Evolutionary conservation across 1,284 basidiomycete genomes (phyloP), one percentile per base, ranked within the genome.

Genomic region (Pisolithus thermaeus): DNA sequence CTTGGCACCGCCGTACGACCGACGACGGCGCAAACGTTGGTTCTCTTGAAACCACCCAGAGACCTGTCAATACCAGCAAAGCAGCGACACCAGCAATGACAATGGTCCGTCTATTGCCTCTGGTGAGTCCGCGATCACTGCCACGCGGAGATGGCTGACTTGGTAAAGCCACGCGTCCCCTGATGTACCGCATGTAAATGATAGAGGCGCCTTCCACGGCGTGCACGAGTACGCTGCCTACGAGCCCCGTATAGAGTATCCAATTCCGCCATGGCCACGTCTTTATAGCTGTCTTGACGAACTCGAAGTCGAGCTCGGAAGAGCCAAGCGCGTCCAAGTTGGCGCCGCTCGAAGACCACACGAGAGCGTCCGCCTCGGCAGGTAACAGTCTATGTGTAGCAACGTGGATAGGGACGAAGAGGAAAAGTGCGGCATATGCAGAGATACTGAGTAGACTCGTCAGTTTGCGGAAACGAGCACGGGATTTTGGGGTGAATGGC

Each of bases 261-360:
- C 77, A 80, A 54, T 75, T 83, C 77, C 32, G 70, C 63, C 70
- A 66, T 0, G 87, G 87, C 76, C 81, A 89, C 20, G 56, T 67
- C 6, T 74, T 69, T 42, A 90, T 64, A 0, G 78, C 83, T 4
- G 75, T 72, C 64, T 90, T 87, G 50, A 89, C 84, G 62, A 83
- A 88, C 55, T 88, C 83, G 61, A 77, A 88, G 66, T 89, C 84
- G 38, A 90, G 74, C 58, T 90, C 85, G 0, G 79, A 69, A 0
- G 87, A 86, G 25, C 83, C 79, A 18, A 89, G 70, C 6, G 74
- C 65, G 45, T 71, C 65, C 53, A 87, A 80, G 11, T 83, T 79
- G 0, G 72, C 53, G 28, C 23, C 20, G 3, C 9, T 22, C 22
- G 7, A 11, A 16, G 42, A 11, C 16, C 16, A 25, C 7, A n/a